These are phyloP conservation scores for Starmera dryadoides DNA, from an alignment of 805 yeast genomes.

Conservation along the genomic window DNA sequence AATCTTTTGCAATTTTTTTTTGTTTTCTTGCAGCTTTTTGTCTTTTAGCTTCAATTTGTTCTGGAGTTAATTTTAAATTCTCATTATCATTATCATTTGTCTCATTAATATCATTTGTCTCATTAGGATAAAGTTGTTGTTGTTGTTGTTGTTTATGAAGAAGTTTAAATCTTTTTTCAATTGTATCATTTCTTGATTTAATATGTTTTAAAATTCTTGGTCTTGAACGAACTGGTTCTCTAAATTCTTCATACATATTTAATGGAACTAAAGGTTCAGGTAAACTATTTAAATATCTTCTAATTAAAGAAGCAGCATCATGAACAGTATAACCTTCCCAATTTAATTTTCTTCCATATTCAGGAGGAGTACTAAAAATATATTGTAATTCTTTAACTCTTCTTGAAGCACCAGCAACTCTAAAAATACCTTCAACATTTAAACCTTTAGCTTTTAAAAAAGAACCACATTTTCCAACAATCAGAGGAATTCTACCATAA, in stretches of 20 bases:
- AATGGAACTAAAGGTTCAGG: constrained; percentile 92
- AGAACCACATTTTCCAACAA: constrained; percentile 94
- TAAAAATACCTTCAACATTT: constrained; percentile 82
- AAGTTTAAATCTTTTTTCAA: constrained; percentile 26
- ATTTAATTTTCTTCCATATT: constrained; percentile 71
- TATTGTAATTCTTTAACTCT: constrained; percentile 82
- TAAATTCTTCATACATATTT: constrained; percentile 63
- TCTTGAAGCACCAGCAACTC: constrained; percentile 88
- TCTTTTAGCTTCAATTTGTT: constrained; percentile 22
- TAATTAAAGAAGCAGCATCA: constrained; percentile 87
- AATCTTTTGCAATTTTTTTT: constrained; percentile 55
- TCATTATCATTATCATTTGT: constrained; percentile 10
- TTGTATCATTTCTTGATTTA: constrained; percentile 44
- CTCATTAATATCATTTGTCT: constrained; percentile 9
- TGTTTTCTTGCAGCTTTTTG: constrained; percentile 30
- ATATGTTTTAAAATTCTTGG: constrained; percentile 62
- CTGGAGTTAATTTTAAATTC: constrained; percentile 9
- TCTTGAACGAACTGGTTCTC: constrained; percentile 64
- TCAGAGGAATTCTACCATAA: constrained; percentile 85
- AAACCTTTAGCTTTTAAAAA: constrained; percentile 72
- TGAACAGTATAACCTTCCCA: constrained; percentile 96
- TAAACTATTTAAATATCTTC: constrained; percentile 78
- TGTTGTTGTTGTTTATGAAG: constrained; percentile 5
- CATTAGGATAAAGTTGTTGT: constrained; percentile 3
- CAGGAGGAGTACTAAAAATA: constrained; percentile 80